These are phyloP conservation scores for Urochloa ruziziensis DNA, from an alignment of 176 grass and related monocot species.

Conservation along the genomic window DNA sequence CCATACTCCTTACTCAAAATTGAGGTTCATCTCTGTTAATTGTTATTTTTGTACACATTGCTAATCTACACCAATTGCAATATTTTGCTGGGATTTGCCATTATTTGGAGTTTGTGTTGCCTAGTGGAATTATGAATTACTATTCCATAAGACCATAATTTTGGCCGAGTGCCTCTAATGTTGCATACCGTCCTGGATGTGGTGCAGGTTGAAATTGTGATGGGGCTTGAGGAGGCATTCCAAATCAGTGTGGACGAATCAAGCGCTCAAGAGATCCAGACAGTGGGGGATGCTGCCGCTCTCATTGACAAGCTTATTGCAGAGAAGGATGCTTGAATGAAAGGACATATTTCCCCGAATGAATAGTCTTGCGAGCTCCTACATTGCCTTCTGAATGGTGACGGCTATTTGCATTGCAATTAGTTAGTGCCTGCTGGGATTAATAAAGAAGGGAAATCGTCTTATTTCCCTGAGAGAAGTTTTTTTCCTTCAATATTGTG, in stretches of 20 bases:
- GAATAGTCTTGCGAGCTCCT: background rate
- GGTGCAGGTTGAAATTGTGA: conserved; percentile 71
- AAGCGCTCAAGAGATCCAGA: conserved; percentile 56
- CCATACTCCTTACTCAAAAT: background rate
- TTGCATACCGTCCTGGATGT: background rate
- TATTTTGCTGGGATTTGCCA: background rate
- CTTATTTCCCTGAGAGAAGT: background rate
- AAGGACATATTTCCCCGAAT: background rate
- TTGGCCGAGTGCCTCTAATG: too few species aligned
- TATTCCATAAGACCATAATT: background rate
- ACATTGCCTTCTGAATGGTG: background rate
- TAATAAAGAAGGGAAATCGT: conserved; percentile 20
- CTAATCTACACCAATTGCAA: background rate
- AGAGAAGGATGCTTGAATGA: conserved; percentile 45
- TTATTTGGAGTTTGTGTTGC: background rate
- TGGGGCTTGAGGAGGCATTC: conserved; percentile 76
- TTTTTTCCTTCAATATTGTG: background rate
- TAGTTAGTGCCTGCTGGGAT: background rate
- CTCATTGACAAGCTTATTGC: conserved; percentile 64
- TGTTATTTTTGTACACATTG: background rate
- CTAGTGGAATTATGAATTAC: background rate
- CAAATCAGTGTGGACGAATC: conserved; percentile 67
- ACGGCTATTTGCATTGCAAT: background rate
- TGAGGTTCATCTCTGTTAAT: background rate
- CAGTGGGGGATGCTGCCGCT: conserved; percentile 58